These are phyloP conservation scores for Metschnikowia borealis DNA, from an alignment of 805 yeast genomes.

Conservation along the genomic window DNA sequence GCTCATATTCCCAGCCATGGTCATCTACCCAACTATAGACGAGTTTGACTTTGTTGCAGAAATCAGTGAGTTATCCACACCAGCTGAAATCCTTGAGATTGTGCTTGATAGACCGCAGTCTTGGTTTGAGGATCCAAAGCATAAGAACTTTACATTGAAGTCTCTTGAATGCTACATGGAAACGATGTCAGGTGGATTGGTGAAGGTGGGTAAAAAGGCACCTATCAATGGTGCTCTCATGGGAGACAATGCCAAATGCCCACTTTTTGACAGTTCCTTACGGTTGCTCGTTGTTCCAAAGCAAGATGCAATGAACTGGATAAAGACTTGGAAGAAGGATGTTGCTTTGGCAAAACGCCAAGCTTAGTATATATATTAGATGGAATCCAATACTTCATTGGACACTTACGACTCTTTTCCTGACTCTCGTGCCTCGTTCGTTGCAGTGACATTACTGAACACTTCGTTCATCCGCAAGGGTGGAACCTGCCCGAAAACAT, in stretches of 20 bases:
- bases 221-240: conserved; percentile 61
- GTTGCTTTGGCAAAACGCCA: conserved; percentile 48
- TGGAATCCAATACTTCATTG: background rate
- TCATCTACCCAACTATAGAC: conserved; percentile 77
- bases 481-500: conserved; percentile 72
- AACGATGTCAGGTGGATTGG: conserved; percentile 76
- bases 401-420: background rate
- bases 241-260: conserved; percentile 60
- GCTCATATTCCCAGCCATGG: conserved; percentile 73
- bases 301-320: conserved; percentile 59
- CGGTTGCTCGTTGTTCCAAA: conserved; percentile 80
- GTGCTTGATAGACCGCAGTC: conserved; percentile 61
- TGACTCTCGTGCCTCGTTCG: background rate
- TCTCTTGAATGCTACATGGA: conserved; percentile 76
- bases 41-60: conserved; percentile 81
- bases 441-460: conserved; percentile 20
- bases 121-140: conserved; percentile 65
- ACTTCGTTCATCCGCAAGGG: conserved; percentile 67
- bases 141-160: conserved; percentile 53
- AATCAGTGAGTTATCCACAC: conserved; percentile 67
- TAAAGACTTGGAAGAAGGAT: conserved; percentile 59
- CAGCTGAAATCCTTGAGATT: conserved; percentile 56
- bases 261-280: conserved; percentile 70
- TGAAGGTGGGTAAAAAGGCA: conserved; percentile 77
- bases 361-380: background rate